Evolutionary conservation across 495 filamentous ascomycete species (phyloP).

Genomic region (Neurospora pannonica): DNA sequence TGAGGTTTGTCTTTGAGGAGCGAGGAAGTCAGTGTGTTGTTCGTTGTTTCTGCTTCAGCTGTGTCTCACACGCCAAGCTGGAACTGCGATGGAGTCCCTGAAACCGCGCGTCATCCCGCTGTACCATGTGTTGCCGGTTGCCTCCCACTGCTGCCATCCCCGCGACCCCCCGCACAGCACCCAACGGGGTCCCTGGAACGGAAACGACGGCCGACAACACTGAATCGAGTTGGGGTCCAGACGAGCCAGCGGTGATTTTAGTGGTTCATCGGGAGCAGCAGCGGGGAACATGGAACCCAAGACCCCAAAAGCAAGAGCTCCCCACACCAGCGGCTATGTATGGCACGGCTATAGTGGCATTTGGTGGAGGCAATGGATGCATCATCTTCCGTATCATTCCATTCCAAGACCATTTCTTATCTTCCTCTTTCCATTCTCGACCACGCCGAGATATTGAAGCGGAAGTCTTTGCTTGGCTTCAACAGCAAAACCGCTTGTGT

Average conservation of each 20-base stretch:
- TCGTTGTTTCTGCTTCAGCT: background rate
- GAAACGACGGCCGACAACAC: background rate
- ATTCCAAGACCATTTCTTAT: background rate
- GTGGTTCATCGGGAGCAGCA: background rate
- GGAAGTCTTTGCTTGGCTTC: background rate
- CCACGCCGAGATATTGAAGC: background rate
- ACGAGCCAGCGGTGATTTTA: background rate
- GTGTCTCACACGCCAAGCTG: background rate
- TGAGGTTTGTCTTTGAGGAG: background rate
- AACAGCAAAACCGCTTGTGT: background rate
- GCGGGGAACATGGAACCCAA: background rate
- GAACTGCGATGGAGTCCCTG: background rate
- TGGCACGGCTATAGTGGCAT: background rate
- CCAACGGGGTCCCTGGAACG: background rate
- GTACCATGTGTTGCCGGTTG: background rate
- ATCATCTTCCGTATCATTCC: background rate
- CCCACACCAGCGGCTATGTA: background rate
- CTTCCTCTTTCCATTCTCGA: background rate
- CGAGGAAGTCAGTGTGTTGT: background rate
- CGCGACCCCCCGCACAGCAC: background rate
- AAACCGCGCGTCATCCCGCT: background rate
- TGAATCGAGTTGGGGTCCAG: background rate
- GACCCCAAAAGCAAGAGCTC: background rate
- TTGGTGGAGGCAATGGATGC: background rate
- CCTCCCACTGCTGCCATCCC: background rate